Base-by-base conservation (phyloP, 164 flowering plant genomes). In the Magnolia officinalis region DNA sequence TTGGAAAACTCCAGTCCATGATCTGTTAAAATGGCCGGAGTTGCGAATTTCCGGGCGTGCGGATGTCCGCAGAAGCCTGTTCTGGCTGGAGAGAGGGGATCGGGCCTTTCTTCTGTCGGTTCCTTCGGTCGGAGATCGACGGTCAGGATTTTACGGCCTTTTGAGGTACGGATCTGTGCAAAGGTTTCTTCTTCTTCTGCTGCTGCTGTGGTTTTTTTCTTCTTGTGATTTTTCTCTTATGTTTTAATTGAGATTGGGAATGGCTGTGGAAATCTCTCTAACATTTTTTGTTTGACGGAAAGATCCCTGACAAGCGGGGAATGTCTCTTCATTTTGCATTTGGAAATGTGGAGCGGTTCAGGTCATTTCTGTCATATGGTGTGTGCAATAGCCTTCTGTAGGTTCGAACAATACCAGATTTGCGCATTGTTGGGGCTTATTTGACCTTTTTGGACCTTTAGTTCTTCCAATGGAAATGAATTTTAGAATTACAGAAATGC, bases 11-110 rank as follows among this genome's bases (percentile, higher is more conserved):
- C 64, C 16, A 13, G 64, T 26, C 13, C 7, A n/a, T 8, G 59
- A 16, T 71, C 24, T 26, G 63, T 23, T 71, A 49, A 77, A 71
- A 77, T 77, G 79, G 79, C 79, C 5, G 79, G 74, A 50, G 51
- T 64, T 64, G 24, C 70, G 37, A 71, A 26, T n/a, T 29, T 71
- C 31, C 69, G 14, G n/a, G 50, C 63, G 21, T 49, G 49, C 21
- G 74, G 69, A 45, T 20, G 69, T 45, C 61, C 52, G 63, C 74
- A 63, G 45, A 72, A 18, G 50, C 26, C 75, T 23, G 0, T 77
- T 77, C 3, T 21, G 9, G 26, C 52, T 63, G 23, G 21, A 7
- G 61, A 49, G 23, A 70, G 59, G 31, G 51, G 19, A 3, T 71
- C 21, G 11, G 71, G 70, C 4, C 50, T 77, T 23, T 63, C 61